A percentile compares a stretch with the other conserved stretches of the same genome.
phyloP scores from a whole-genome alignment of 768 basidiomycete genomes.

The Pleurotus sapidus region DNA sequence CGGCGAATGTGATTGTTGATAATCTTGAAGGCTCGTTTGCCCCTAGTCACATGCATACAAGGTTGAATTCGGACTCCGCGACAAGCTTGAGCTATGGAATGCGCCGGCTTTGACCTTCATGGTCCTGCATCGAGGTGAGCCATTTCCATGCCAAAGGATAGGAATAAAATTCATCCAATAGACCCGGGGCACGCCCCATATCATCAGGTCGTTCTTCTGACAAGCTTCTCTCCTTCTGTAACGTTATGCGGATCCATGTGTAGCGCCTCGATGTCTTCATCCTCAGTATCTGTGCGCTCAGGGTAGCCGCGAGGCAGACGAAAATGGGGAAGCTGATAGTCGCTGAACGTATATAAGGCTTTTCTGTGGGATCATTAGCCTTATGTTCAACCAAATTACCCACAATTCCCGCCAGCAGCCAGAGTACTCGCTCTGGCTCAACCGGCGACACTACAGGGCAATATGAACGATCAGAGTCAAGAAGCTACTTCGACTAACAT shows the following conservation, averaged over 20 bases:
- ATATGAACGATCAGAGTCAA: neutral
- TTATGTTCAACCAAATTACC: neutral
- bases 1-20: too few species aligned
- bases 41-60: too few species aligned
- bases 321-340: neutral
- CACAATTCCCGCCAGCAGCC: neutral
- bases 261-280: neutral
- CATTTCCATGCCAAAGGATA: too few species aligned
- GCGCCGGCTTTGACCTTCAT: too few species aligned
- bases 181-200: too few species aligned
- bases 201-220: too few species aligned
- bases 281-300: neutral
- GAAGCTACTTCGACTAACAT: conserved; percentile 4
- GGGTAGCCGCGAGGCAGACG: neutral
- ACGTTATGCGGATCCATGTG: neutral
- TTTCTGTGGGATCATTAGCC: neutral
- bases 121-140: too few species aligned
- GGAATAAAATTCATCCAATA: too few species aligned
- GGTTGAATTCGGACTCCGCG: too few species aligned
- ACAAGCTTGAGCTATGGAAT: too few species aligned
- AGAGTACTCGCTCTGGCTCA: neutral
- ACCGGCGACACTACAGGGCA: neutral
- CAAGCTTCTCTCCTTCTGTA: too few species aligned
- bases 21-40: too few species aligned
- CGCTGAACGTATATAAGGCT: neutral